These are phyloP conservation scores for Phytophthora niederhauseri DNA, from an alignment of 352 stramenopile species.

Conservation along the genomic window DNA sequence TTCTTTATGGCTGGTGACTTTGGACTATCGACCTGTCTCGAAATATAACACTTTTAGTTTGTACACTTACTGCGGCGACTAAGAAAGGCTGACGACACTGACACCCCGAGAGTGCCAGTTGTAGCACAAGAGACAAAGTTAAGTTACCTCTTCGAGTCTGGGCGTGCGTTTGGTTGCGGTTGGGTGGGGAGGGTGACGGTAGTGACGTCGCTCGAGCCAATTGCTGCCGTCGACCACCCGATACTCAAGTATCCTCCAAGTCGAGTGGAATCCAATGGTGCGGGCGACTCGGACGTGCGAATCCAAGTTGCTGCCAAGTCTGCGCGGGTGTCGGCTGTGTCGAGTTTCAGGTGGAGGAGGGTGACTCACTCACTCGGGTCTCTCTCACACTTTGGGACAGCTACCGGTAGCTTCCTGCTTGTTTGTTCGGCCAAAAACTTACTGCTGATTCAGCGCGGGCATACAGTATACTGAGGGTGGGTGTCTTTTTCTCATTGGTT, in stretches of 20 bases:
- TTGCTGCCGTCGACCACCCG: slow-evolving; percentile 29
- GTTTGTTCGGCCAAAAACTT: slow-evolving; percentile 24
- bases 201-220: slow-evolving; percentile 14
- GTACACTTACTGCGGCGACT: slow-evolving; percentile 10
- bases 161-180: background rate
- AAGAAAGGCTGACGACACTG: slow-evolving; percentile 21
- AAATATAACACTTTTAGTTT: slow-evolving; percentile 39
- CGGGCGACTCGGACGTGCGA: background rate
- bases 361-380: slow-evolving; percentile 12
- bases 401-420: background rate
- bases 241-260: slow-evolving; percentile 18
- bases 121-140: slow-evolving; percentile 5
- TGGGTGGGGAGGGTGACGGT: slow-evolving; percentile 3
- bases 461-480: slow-evolving; percentile 10
- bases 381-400: slow-evolving; percentile 5
- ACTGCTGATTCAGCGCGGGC: slow-evolving; percentile 27
- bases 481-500: slow-evolving; percentile 25
- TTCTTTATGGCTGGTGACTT: background rate
- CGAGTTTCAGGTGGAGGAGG: slow-evolving; percentile 22
- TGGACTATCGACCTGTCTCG: background rate
- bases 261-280: slow-evolving; percentile 16
- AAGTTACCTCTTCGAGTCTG: slow-evolving; percentile 3
- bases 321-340: slow-evolving; percentile 13
- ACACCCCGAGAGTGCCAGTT: background rate
- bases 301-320: slow-evolving; percentile 19